phyloP scores from a whole-genome alignment of 306 rosid species.

The Quercus agrifolia region DNA sequence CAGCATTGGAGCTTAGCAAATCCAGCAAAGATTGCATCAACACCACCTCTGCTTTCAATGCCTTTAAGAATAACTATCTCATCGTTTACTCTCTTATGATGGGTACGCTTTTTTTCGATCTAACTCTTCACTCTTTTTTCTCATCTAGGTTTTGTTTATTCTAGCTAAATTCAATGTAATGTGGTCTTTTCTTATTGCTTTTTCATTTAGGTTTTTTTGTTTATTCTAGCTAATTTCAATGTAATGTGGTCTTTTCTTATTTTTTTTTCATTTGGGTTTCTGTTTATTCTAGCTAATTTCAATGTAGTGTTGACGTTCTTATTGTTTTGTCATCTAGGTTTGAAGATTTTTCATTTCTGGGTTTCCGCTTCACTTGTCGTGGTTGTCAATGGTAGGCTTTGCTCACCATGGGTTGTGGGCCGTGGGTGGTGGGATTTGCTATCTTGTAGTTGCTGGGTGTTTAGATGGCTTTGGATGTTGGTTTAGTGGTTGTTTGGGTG shows the following conservation, averaged over 20 bases:
- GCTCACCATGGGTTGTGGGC: too few relatives aligned
- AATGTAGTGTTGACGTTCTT: neutral
- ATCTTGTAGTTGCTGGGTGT: too few relatives aligned
- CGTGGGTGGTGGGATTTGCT: too few relatives aligned
- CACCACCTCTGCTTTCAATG: conserved; percentile 41
- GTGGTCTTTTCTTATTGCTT: neutral
- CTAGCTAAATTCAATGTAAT: neutral
- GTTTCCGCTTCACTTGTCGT: too few relatives aligned
- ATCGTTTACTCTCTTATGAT: conserved; percentile 58
- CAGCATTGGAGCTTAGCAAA: conserved; percentile 49
- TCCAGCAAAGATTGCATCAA: conserved; percentile 41
- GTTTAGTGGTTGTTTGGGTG: too few relatives aligned
- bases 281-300: too few relatives aligned
- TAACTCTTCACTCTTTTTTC: neutral
- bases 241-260: neutral
- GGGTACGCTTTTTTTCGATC: conserved; percentile 36
- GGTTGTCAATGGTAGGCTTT: too few relatives aligned
- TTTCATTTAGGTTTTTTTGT: too few relatives aligned
- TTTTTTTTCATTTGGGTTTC: neutral
- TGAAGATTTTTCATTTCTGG: neutral
- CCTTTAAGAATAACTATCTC: conserved; percentile 55
- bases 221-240: too few relatives aligned
- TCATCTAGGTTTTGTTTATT: neutral
- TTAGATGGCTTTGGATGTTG: too few relatives aligned
- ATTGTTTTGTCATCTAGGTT: neutral